Base-by-base conservation (phyloP, 495 filamentous ascomycete species). In the Penicillium odoratum region DNA sequence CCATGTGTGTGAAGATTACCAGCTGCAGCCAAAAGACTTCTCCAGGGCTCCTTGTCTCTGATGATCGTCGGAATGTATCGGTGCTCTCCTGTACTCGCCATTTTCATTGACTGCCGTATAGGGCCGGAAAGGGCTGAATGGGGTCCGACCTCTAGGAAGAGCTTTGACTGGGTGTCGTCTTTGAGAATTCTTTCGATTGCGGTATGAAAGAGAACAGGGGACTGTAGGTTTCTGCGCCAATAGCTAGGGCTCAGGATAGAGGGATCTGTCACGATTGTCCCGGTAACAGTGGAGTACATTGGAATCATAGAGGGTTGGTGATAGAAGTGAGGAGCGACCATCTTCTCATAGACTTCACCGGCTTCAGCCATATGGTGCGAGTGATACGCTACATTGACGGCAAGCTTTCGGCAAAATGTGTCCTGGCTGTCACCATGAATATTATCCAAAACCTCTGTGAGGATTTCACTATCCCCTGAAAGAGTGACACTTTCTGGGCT, bases 141-240 rank as follows among this genome's bases (percentile, higher is more conserved):
- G 3, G 87, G 86, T 0, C 87, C 86, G 28, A 88, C 71, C 59
- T 88, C 85, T n/a, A 88, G 16, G 4, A 86, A 66, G 3, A 73
- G 3, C 0, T 48, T 16, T 0, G 16, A 21, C 31, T 26, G 34
- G 29, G 16, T 7, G 1, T 15, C 1, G n/a, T 18, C 25, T 16
- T 29, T 36, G 13, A 43, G n/a, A 30, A 26, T 43, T 3, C 18
- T 11, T 21, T 8, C 16, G n/a, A 46, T 9, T 13, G 47, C 55
- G 7, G 33, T 21, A 5, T 10, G n/a, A 59, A 77, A 77, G 7
- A 70, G 45, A 3, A 62, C 62, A 10, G 62, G 51, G 7, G 62
- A 61, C 28, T 59, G 52, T 8, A 65, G 26, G 59, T 79, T 79
- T 7, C 56, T 30, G 25, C 51, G 58, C 76, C 77, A 80, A 55